Evolutionary conservation across 768 basidiomycete species (phyloP).

Genomic region (Gymnopilus dilepis): DNA sequence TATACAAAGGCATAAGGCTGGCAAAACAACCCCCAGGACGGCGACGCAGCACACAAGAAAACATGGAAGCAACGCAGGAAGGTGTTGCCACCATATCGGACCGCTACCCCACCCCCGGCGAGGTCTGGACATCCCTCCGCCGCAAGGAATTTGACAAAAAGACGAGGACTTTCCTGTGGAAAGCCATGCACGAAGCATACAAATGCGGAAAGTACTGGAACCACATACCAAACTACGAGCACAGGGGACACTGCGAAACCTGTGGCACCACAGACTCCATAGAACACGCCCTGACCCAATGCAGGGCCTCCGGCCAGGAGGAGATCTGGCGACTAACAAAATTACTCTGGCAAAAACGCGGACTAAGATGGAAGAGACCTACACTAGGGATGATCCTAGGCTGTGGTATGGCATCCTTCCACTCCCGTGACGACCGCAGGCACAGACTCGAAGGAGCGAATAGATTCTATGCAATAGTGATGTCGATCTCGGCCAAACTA

Average conservation of each 20-base stretch:
- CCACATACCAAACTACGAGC: conserved; percentile 17
- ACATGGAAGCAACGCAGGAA: not conserved
- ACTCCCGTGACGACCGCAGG: not conserved
- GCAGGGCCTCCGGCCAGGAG: conserved; percentile 27
- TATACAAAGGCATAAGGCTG: not conserved
- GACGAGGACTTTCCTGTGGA: conserved; percentile 26
- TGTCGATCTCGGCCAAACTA: conserved; percentile 31
- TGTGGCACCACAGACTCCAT: conserved; percentile 31
- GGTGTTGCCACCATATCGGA: not conserved
- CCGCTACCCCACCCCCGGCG: not conserved
- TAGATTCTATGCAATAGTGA: conserved; percentile 26
- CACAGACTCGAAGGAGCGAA: not conserved
- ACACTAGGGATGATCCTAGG: conserved; percentile 22
- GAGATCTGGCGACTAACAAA: conserved; percentile 1
- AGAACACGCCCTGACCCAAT: conserved; percentile 35
- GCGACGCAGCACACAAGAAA: not conserved
- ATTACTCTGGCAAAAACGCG: not conserved
- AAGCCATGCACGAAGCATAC: conserved; percentile 27
- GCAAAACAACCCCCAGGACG: not conserved
- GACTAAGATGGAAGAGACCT: not conserved
- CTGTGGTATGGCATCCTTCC: not conserved
- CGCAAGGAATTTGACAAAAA: not conserved
- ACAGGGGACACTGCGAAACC: conserved; percentile 15
- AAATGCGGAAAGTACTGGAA: conserved; percentile 33
- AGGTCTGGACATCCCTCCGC: not conserved